A percentile compares a stretch with the other conserved stretches of the same genome.
Evolutionary conservation across 768 basidiomycete genomes (phyloP).

Genomic region (Lactarius sanguifluus): DNA sequence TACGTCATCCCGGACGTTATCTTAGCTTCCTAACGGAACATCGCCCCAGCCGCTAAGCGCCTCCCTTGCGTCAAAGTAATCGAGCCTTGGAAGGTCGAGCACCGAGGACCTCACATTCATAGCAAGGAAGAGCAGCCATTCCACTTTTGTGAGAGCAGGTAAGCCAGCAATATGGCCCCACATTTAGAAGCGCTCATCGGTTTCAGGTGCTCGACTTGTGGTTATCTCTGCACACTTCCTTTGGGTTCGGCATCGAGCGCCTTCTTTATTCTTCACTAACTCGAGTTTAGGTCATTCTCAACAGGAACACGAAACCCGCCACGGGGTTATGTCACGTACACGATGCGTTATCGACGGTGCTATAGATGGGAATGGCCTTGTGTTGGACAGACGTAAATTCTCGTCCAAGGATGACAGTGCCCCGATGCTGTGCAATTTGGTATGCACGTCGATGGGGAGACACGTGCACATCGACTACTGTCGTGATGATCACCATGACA

Average conservation of each 20-base stretch:
- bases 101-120: constrained; percentile 53
- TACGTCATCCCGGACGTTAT: constrained; percentile 28
- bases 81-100: constrained; percentile 42
- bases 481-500: constrained; percentile 45
- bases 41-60: constrained; percentile 47
- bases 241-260: constrained; percentile 40
- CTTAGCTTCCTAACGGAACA: background rate
- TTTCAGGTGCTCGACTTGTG: constrained; percentile 53
- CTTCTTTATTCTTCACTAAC: background rate
- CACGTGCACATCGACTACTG: constrained; percentile 61
- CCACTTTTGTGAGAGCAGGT: constrained; percentile 57
- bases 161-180: constrained; percentile 13
- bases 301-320: constrained; percentile 59
- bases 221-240: constrained; percentile 59
- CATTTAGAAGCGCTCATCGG: background rate
- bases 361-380: constrained; percentile 48
- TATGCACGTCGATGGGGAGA: constrained; percentile 57
- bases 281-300: constrained; percentile 51
- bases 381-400: constrained; percentile 57
- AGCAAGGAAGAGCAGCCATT: constrained; percentile 44
- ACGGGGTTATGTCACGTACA: constrained; percentile 62
- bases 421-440: constrained; percentile 62
- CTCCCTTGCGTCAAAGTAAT: constrained; percentile 51
- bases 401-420: constrained; percentile 55
- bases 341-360: constrained; percentile 55